Evolutionary conservation across 805 yeast genomes (phyloP).

Genomic region (Saccharomycopsis sp.): DNA sequence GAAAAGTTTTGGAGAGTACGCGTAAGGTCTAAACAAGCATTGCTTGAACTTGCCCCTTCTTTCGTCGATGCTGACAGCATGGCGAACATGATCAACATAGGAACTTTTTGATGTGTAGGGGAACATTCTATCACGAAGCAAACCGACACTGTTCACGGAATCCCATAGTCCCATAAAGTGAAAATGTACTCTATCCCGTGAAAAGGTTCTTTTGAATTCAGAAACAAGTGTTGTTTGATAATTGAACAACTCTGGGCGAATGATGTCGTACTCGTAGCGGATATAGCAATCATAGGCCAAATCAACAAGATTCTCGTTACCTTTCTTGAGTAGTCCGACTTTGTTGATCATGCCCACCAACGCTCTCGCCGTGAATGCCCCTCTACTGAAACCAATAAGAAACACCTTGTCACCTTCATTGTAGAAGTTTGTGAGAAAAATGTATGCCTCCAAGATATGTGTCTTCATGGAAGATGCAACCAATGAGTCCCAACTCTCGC

Average conservation of each 20-base stretch:
- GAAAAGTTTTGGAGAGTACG: slow-evolving; percentile 29
- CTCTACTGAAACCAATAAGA: slow-evolving; percentile 55
- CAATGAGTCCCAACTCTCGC: slow-evolving; percentile 32
- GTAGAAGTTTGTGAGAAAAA: slow-evolving; percentile 41
- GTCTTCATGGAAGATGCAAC: slow-evolving; percentile 46
- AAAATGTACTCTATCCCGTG: slow-evolving; percentile 35
- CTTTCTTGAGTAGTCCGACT: slow-evolving; percentile 49
- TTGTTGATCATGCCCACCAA: slow-evolving; percentile 56
- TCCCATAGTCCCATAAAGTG: slow-evolving; percentile 64
- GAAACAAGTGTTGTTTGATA: slow-evolving; percentile 36
- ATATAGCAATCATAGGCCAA: slow-evolving; percentile 58
- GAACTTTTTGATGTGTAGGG: slow-evolving; percentile 46
- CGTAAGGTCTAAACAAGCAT: slow-evolving; percentile 39
- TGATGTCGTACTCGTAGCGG: slow-evolving; percentile 37
- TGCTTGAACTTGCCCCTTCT: slow-evolving; percentile 56
- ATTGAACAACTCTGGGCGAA: background rate
- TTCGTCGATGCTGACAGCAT: slow-evolving; percentile 61
- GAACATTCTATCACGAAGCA: slow-evolving; percentile 46
- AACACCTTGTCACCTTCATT: slow-evolving; percentile 41
- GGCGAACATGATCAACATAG: slow-evolving; percentile 51
- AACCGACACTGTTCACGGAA: slow-evolving; percentile 58
- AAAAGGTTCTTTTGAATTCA: slow-evolving; percentile 48
- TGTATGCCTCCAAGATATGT: slow-evolving; percentile 52
- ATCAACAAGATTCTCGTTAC: slow-evolving; percentile 45
- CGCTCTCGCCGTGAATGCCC: slow-evolving; percentile 58